phyloP scores from a whole-genome alignment of 129 eudicot genomes.

The Flaveria bidentis region DNA sequence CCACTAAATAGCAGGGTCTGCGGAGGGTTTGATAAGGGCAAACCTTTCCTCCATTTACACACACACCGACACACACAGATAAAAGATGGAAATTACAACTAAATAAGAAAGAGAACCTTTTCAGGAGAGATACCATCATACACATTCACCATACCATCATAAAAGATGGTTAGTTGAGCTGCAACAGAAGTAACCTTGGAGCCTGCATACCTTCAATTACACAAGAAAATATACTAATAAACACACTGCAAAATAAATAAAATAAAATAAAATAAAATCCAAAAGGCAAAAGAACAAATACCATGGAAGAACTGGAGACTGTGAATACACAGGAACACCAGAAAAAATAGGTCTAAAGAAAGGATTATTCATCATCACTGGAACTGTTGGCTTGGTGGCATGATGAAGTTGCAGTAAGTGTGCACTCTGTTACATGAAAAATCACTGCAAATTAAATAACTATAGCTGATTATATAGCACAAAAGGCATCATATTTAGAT shows the following conservation, averaged over 20 bases:
- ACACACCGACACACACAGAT: not conserved
- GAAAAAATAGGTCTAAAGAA: constrained; percentile 37
- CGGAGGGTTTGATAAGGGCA: no score
- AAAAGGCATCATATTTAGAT: not conserved
- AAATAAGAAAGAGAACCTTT: constrained; percentile 42
- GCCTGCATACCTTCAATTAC: constrained; percentile 36
- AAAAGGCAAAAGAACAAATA: constrained; percentile 31
- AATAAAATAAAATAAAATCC: not conserved
- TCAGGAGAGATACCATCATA: constrained; percentile 67
- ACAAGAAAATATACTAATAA: not conserved
- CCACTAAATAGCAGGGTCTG: no score
- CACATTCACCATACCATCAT: constrained; percentile 67
- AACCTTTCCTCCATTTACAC: not conserved
- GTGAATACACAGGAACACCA: constrained; percentile 47
- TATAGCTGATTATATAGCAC: not conserved
- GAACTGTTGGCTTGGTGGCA: constrained; percentile 42
- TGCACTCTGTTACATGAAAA: constrained; percentile 40
- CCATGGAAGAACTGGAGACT: constrained; percentile 42
- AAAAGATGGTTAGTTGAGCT: constrained; percentile 73
- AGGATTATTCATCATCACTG: constrained; percentile 35
- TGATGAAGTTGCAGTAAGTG: constrained; percentile 33
- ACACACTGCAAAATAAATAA: not conserved
- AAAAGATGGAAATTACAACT: not conserved
- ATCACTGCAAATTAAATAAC: constrained; percentile 10
- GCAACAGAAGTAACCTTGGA: constrained; percentile 43